phyloP scores from a whole-genome alignment of 2,329 filamentous ascomycete genomes.

The Aulographum hederae region DNA sequence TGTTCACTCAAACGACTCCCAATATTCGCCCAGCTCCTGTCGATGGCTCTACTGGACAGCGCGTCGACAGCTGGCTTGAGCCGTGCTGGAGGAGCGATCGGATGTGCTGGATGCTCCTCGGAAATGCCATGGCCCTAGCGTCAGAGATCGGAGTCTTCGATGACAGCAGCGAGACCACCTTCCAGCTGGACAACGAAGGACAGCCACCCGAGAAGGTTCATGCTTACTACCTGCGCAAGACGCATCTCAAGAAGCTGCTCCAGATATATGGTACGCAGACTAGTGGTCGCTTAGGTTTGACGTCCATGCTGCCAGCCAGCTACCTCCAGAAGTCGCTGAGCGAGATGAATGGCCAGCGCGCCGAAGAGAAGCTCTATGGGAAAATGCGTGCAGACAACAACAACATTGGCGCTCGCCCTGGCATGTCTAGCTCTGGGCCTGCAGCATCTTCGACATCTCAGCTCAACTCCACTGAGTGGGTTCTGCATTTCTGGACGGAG shows the following conservation, averaged over 20 bases:
- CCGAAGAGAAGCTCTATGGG: no score
- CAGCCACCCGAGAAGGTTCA: slow-evolving; percentile 32
- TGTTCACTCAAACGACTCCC: not conserved
- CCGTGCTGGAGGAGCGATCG: slow-evolving; percentile 81
- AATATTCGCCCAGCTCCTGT: slow-evolving; percentile 21
- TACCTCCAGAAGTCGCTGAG: slow-evolving; percentile 1
- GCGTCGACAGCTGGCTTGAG: slow-evolving; percentile 86
- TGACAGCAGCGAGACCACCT: slow-evolving; percentile 55
- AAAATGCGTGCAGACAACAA: not conserved
- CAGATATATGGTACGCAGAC: slow-evolving; percentile 86
- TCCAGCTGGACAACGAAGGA: slow-evolving; percentile 14
- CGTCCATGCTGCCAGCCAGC: slow-evolving; percentile 61
- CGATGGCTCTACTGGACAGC: not conserved
- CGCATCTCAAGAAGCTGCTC: slow-evolving; percentile 68
- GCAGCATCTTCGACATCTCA: not conserved
- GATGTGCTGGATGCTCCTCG: slow-evolving; percentile 96
- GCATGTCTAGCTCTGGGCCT: not conserved
- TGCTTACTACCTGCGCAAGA: slow-evolving; percentile 56
- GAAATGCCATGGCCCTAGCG: slow-evolving; percentile 72
- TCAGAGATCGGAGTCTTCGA: slow-evolving; percentile 96
- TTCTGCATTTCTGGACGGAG: slow-evolving; percentile 76
- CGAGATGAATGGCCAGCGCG: no score
- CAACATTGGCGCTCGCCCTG: not conserved
- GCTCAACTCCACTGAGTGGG: slow-evolving; percentile 26
- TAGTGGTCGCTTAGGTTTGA: slow-evolving; percentile 81